A percentile compares a stretch with the other conserved stretches of the same genome.
phyloP scores from a whole-genome alignment of 768 basidiomycete genomes.

The Rhodosporidiobolus sp. region DNA sequence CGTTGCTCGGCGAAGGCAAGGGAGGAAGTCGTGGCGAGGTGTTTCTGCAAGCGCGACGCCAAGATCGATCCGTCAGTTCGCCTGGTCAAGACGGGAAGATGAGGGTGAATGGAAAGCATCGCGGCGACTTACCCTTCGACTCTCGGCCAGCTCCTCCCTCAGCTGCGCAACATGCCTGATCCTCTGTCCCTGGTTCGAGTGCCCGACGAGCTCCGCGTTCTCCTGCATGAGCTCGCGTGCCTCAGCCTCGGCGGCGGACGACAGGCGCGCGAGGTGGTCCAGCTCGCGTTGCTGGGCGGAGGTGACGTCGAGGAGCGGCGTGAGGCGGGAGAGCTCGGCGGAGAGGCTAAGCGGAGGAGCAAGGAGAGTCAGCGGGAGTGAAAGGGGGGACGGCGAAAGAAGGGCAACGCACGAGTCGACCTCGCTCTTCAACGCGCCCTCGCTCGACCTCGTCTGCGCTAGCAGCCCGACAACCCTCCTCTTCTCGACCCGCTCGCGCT shows the following conservation, averaged over 20 bases:
- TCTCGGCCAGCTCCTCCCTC: slow-evolving; percentile 71
- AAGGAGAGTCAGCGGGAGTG: too few relatives aligned
- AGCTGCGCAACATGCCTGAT: slow-evolving; percentile 84
- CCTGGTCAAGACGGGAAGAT: too few relatives aligned
- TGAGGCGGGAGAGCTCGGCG: slow-evolving; percentile 63
- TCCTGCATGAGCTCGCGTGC: slow-evolving; percentile 69
- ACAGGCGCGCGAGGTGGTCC: slow-evolving; percentile 51
- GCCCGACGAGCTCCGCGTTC: slow-evolving; percentile 80
- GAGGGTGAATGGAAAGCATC: not conserved
- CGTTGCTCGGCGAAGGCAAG: slow-evolving; percentile 28
- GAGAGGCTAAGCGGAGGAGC: slow-evolving; percentile 55
- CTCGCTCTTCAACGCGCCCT: not conserved
- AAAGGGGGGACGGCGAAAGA: not conserved
- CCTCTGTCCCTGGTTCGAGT: slow-evolving; percentile 77
- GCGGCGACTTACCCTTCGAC: slow-evolving; percentile 65
- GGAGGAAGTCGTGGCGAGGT: slow-evolving; percentile 27
- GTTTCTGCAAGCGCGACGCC: slow-evolving; percentile 20
- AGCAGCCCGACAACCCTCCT: slow-evolving; percentile 28
- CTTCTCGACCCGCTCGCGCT: slow-evolving; percentile 24
- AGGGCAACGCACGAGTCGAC: not conserved
- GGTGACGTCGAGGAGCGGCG: slow-evolving; percentile 48
- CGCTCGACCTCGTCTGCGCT: slow-evolving; percentile 12
- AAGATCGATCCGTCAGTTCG: not conserved
- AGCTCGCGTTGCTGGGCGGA: slow-evolving; percentile 7
- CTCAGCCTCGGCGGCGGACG: slow-evolving; percentile 76